These are phyloP conservation scores for Medicago arabica DNA, from an alignment of 306 rosid species.

Conservation along the genomic window DNA sequence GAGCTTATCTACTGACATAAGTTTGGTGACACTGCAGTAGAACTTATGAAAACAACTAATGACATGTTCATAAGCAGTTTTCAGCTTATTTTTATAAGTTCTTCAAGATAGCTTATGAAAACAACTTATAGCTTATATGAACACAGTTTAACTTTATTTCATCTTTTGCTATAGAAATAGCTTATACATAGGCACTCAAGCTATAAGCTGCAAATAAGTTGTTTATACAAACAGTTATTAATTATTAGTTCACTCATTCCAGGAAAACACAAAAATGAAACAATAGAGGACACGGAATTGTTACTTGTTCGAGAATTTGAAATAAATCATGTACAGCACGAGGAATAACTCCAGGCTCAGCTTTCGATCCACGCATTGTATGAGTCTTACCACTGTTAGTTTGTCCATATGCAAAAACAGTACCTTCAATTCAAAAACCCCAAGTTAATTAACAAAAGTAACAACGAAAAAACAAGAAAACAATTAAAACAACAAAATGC, in stretches of 20 bases:
- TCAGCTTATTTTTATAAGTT: too few species aligned
- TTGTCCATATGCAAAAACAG: slow-evolving; percentile 96
- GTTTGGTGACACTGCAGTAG: too few species aligned
- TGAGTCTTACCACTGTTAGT: slow-evolving; percentile 96
- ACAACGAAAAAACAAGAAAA: background rate
- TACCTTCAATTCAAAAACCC: slow-evolving; percentile 58
- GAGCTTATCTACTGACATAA: too few species aligned
- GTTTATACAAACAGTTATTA: too few species aligned
- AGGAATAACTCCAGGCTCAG: slow-evolving; percentile 91
- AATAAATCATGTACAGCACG: slow-evolving; percentile 79
- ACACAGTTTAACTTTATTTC: too few species aligned
- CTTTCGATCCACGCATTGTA: slow-evolving; percentile 82
- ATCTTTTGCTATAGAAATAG: too few species aligned
- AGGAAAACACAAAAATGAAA: background rate
- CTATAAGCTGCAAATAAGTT: too few species aligned
- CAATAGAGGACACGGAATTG: background rate
- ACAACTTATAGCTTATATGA: too few species aligned
- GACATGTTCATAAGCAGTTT: too few species aligned
- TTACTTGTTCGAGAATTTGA: slow-evolving; percentile 67
- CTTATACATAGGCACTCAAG: too few species aligned
- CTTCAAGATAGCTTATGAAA: too few species aligned
- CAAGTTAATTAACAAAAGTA: slow-evolving; percentile 11
- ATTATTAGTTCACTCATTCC: background rate
- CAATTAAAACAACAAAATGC: background rate
- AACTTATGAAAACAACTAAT: too few species aligned